Conservation (phyloP, 768 basidiomycete genomes). For the Xerocomus spinulosus region DNA sequence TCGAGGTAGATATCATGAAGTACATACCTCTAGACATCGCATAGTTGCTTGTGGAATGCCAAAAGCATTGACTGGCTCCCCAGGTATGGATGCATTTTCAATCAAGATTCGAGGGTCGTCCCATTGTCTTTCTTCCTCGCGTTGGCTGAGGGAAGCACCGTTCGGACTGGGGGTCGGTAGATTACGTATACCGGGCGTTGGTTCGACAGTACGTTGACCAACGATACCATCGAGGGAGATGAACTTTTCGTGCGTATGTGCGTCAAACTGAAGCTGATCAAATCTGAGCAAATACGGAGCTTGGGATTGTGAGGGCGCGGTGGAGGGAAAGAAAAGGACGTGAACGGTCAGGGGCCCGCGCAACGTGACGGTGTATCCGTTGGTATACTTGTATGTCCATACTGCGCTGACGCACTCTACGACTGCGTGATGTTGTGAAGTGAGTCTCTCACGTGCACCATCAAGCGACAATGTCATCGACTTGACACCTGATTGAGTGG, state of each 20-base stretch:
- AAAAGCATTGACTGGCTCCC: conserved; percentile 83
- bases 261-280: conserved; percentile 70
- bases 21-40: conserved; percentile 75
- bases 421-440: conserved; percentile 42
- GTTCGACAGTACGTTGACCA: conserved; percentile 44
- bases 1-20: background rate
- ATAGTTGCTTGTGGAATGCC: conserved; percentile 87
- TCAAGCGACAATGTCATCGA: conserved; percentile 79
- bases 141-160: conserved; percentile 21
- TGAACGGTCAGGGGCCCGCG: conserved; percentile 71
- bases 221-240: conserved; percentile 60
- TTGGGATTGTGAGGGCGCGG: conserved; percentile 16
- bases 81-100: conserved; percentile 62
- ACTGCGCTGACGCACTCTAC: conserved; percentile 70
- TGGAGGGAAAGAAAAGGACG: conserved; percentile 37
- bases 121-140: conserved; percentile 56
- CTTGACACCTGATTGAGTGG: conserved; percentile 78
- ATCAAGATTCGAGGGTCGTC: conserved; percentile 63
- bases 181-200: conserved; percentile 33
- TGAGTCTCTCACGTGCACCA: conserved; percentile 67
- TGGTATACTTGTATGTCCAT: conserved; percentile 80
- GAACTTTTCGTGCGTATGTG: conserved; percentile 67
- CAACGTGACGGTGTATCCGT: conserved; percentile 74
- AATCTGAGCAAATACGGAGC: conserved; percentile 49
- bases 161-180: conserved; percentile 34